These are phyloP conservation scores for Saccharomycopsis amapae DNA, from an alignment of 805 yeast species.

Conservation along the genomic window DNA sequence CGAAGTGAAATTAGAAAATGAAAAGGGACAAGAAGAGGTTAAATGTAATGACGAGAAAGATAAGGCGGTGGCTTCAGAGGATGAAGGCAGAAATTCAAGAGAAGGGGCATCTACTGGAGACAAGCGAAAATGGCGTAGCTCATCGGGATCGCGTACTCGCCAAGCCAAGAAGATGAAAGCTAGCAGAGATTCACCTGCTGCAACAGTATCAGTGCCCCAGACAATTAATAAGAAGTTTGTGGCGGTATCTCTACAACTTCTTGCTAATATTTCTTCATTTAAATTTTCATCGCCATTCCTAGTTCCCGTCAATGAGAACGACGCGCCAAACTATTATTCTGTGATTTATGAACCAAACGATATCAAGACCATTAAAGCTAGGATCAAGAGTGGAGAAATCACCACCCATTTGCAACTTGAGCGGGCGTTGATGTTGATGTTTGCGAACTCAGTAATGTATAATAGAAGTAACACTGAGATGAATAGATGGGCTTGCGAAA, in stretches of 20 bases:
- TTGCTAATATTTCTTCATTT: slow-evolving; percentile 61
- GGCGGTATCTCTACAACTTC: slow-evolving; percentile 50
- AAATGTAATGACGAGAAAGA: background rate
- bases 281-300: slow-evolving; percentile 68
- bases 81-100: background rate
- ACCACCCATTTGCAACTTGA: slow-evolving; percentile 46
- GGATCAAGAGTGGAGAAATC: slow-evolving; percentile 52
- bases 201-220: background rate
- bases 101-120: slow-evolving; percentile 1
- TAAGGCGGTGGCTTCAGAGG: background rate
- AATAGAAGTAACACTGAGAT: slow-evolving; percentile 60
- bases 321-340: slow-evolving; percentile 62
- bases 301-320: slow-evolving; percentile 58
- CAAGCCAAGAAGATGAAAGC: slow-evolving; percentile 2
- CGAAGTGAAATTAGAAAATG: slow-evolving; percentile 11
- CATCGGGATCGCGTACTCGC: background rate
- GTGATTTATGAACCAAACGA: slow-evolving; percentile 61
- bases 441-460: slow-evolving; percentile 80
- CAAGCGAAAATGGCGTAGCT: background rate
- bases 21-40: background rate
- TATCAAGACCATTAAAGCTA: slow-evolving; percentile 51
- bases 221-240: slow-evolving; percentile 49
- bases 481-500: slow-evolving; percentile 54
- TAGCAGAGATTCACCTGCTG: background rate
- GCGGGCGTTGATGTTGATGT: slow-evolving; percentile 66